phyloP scores from a whole-genome alignment of 805 yeast species.

The Wickerhamomyces xylosicus region DNA sequence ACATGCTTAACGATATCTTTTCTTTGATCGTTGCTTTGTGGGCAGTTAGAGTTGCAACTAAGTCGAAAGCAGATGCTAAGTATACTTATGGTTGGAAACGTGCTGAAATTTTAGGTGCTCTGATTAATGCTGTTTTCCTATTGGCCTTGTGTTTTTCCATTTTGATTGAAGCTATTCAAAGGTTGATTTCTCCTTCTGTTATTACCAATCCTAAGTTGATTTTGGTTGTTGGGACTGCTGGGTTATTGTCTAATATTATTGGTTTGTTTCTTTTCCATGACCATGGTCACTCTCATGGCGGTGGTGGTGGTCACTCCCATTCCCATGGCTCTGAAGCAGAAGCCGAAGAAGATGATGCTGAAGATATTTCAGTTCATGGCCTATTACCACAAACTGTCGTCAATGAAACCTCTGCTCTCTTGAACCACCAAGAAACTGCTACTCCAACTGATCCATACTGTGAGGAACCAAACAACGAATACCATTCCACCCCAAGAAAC shows the following conservation, averaged over 20 bases:
- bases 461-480: conserved; percentile 14
- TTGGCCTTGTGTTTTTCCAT: conserved; percentile 90
- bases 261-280: conserved; percentile 89
- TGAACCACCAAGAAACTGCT: conserved; percentile 1
- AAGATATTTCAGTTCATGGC: conserved; percentile 18
- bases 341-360: conserved; percentile 10
- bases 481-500: conserved; percentile 7
- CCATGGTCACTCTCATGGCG: conserved; percentile 50
- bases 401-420: conserved; percentile 17
- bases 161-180: conserved; percentile 84
- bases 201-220: conserved; percentile 79
- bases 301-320: conserved; percentile 27
- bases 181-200: conserved; percentile 72
- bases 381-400: conserved; percentile 39
- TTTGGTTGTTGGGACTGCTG: conserved; percentile 72
- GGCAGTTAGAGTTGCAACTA: conserved; percentile 90
- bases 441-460: conserved; percentile 5
- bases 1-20: conserved; percentile 91
- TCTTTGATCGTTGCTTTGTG: conserved; percentile 85
- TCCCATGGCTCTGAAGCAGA: conserved; percentile 19
- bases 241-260: conserved; percentile 69
- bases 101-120: conserved; percentile 93
- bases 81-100: conserved; percentile 98
- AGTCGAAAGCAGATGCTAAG: conserved; percentile 70
- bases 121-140: conserved; percentile 86